Evolutionary conservation across 106 monocot species (phyloP), one percentile per base, ranked within the genome.

Genomic region (Dendrobium officinale): DNA sequence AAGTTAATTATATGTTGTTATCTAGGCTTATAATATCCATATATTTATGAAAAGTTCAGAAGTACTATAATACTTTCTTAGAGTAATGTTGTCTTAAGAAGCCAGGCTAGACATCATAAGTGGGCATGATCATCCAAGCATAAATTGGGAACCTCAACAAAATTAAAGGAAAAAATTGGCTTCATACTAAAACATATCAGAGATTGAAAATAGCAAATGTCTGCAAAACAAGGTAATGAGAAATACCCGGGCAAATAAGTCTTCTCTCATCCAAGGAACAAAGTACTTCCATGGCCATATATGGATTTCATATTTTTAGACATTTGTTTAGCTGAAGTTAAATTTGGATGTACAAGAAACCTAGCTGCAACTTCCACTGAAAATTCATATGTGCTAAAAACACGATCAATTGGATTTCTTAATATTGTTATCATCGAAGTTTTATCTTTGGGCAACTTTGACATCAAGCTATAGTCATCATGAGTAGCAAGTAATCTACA

Each of bases 251-350:
- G 79, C 48, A 88, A 98, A 98, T 61, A 98, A 82, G 77, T 98
- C 97, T 56, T 98, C 86, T 80, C 92, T 92, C 92, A 94, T 94
- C 97, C 97, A 98, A 64, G 94, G 94, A 79, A 98, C 97, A 86
- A 98, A 85, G 79, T 94, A 89, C 76, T 92, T 98, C 97, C 97
- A 98, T 55, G 97, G 97, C 97, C 97, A 98, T 75, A 98, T 98
- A 77, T 98, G 5, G 82, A 83, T 7, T 82, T 87, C 79, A 98
- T 27, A 79, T 92, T 82, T 17, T 64, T 31, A 73, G 92, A 84
- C 89, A 92, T 94, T 87, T 86, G 78, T 41, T 75, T 89, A 80
- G 85, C 93, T 48, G 97, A 98, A 80, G 97, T 94, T 83, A 98
- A 85, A 84, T 94, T 98, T 73, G 92, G 91, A 80, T 98, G 97